Base-by-base conservation (phyloP, 768 basidiomycete species). In the Trametes cinnabarina region DNA sequence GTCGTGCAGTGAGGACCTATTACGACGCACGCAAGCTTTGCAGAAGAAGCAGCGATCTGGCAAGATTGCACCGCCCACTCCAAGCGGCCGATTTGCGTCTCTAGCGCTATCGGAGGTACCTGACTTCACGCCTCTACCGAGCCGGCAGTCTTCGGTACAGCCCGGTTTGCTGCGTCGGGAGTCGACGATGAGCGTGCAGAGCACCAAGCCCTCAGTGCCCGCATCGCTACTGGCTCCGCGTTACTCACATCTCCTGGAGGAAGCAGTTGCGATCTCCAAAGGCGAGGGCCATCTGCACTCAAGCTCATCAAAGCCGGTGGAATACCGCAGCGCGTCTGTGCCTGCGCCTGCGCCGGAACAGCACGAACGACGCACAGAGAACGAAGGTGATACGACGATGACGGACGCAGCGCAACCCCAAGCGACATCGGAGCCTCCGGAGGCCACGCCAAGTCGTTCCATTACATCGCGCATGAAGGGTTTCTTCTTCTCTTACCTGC, bases 401-500 rank as follows among this genome's bases (percentile, higher is more conserved):
- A n/a, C 50, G 8, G 41, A 34, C 4, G 20, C 26, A 4, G 6
- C 43, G 20, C 43, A 22, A 9, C 19, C n/a, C 20, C 41, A 53
- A 14, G 22, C 47, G 6, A n/a, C 44, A 3, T 47, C 48, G 11
- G 47, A 35, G 41, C 50, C 47, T n/a, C 55, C 55, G 15, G 55
- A 39, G n/a, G 58, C 56, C 8, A 63, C 51, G 65, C 73, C 65
- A 41, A 68, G 72, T 37, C 61, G 69, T 6, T 75, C 78, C 0
- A 66, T 84, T 37, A 75, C 80, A n/a, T 78, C 72, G 28, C 80
- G 80, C 37, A 73, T 86, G 60, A 83, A 78, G 60, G 81, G 82
- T 11, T 77, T 84, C 65, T 64, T 86, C 42, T 83, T 79, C 66
- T 86, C 85, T 8, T 87, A 86, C 67, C 76, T 86, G 23, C 84